A percentile compares a stretch with the other conserved stretches of the same genome.
phyloP scores from a whole-genome alignment of 179 eudicot genomes.

The Silene noctiflora region DNA sequence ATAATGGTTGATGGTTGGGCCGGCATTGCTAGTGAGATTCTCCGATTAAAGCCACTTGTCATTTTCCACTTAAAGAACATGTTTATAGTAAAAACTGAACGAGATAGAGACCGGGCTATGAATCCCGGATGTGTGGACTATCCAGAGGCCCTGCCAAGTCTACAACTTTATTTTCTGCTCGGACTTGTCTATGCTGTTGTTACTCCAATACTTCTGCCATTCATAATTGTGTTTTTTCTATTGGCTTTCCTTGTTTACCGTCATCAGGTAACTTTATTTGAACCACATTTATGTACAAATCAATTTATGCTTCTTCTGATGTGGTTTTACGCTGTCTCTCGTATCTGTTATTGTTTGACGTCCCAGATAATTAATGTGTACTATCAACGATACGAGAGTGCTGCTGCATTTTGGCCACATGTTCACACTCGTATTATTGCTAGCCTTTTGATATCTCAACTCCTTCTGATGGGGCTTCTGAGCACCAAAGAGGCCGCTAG shows the following conservation, averaged over 20 bases:
- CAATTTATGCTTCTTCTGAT: not conserved
- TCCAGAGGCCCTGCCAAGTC: constrained; percentile 60
- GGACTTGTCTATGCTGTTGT: constrained; percentile 93
- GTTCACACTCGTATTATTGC: constrained; percentile 83
- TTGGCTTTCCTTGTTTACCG: constrained; percentile 93
- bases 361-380: constrained; percentile 84
- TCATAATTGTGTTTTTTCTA: constrained; percentile 76
- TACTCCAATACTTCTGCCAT: constrained; percentile 87
- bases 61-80: constrained; percentile 79
- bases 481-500: constrained; percentile 86
- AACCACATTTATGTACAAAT: not conserved
- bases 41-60: constrained; percentile 74
- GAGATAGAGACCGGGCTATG: constrained; percentile 87
- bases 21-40: constrained; percentile 86
- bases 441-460: constrained; percentile 85
- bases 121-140: constrained; percentile 75
- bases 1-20: constrained; percentile 99
- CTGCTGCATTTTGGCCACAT: constrained; percentile 94
- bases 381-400: constrained; percentile 84
- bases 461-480: constrained; percentile 76
- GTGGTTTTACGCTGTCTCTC: not conserved
- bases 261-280: constrained; percentile 59
- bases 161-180: constrained; percentile 83
- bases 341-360: not conserved
- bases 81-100: constrained; percentile 86